Percentiles rank a stretch among this genome's conserved stretches.
phyloP scores from a whole-genome alignment of 495 filamentous ascomycete species.

The Clavariopsis aquatica region DNA sequence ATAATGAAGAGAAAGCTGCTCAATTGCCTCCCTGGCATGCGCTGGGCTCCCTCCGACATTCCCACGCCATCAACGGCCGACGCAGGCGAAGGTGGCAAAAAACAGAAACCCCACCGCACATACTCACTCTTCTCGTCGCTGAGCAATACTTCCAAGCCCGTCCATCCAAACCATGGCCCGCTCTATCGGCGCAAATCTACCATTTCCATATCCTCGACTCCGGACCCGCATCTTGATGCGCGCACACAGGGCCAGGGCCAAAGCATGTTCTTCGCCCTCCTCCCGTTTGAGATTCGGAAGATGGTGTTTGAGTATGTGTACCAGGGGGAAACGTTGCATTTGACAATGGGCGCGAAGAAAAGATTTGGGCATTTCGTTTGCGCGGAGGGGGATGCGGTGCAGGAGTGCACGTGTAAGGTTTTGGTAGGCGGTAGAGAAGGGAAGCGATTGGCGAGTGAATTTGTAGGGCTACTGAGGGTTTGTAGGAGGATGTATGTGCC shows the following conservation, averaged over 20 bases:
- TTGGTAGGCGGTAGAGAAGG: slow-evolving; percentile 22
- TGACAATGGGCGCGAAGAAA: slow-evolving; percentile 22
- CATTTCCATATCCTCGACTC: neutral
- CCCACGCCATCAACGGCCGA: neutral
- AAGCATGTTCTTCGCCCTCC: slow-evolving; percentile 19
- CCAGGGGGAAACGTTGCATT: slow-evolving; percentile 23
- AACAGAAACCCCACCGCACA: neutral
- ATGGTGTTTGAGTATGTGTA: slow-evolving; percentile 28
- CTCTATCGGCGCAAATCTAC: slow-evolving; percentile 22
- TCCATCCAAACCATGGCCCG: neutral
- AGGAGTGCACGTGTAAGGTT: slow-evolving; percentile 20
- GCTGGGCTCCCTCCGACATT: slow-evolving; percentile 31
- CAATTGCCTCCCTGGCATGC: slow-evolving; percentile 22
- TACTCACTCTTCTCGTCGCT: neutral
- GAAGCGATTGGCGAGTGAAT: neutral
- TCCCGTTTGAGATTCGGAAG: slow-evolving; percentile 33
- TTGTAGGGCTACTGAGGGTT: slow-evolving; percentile 7
- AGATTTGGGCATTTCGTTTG: slow-evolving; percentile 34
- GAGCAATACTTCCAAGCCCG: neutral
- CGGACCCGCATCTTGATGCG: slow-evolving; percentile 19
- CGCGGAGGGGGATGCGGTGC: slow-evolving; percentile 21
- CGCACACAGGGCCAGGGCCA: slow-evolving; percentile 18
- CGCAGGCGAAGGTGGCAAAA: neutral
- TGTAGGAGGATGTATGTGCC: slow-evolving; percentile 28
- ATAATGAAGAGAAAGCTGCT: slow-evolving; percentile 13